Evolutionary conservation across 148 eudicot genomes (phyloP).

Genomic region (Vaccinium vitisidaea): DNA sequence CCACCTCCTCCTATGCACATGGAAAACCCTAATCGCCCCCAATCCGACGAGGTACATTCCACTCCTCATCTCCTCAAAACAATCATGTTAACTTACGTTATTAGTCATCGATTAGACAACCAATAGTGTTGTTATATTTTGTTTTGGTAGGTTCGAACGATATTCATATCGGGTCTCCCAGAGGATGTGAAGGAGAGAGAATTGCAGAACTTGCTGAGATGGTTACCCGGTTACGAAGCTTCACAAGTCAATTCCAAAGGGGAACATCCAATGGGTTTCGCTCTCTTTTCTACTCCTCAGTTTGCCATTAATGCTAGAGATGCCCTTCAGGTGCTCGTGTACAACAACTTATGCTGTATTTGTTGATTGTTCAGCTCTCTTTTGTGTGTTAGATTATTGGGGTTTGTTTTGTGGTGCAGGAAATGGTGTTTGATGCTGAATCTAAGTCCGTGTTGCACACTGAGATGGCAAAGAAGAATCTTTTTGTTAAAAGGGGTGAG

Average conservation of each 20-base stretch:
- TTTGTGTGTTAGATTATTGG: not conserved
- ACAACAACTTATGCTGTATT: not conserved
- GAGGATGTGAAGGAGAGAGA: constrained; percentile 96
- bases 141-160: constrained; percentile 61
- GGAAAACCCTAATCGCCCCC: constrained; percentile 29
- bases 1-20: constrained; percentile 31
- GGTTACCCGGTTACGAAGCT: constrained; percentile 99
- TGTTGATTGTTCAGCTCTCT: not conserved
- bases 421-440: constrained; percentile 81
- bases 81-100: not conserved
- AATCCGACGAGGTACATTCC: constrained; percentile 40
- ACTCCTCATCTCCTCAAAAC: not conserved
- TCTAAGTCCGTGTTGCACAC: constrained; percentile 77
- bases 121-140: not conserved
- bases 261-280: constrained; percentile 89
- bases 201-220: constrained; percentile 70
- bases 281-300: constrained; percentile 69
- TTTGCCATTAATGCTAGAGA: constrained; percentile 85
- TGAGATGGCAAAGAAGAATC: constrained; percentile 98
- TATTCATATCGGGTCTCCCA: constrained; percentile 87
- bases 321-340: constrained; percentile 64
- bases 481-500: constrained; percentile 89
- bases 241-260: constrained; percentile 92
- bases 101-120: not conserved
- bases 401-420: constrained; percentile 32